Percentiles rank a stretch among this genome's conserved stretches.
These are phyloP conservation scores for Candida berthetii DNA, from an alignment of 805 yeast genomes.

Conservation along the genomic window DNA sequence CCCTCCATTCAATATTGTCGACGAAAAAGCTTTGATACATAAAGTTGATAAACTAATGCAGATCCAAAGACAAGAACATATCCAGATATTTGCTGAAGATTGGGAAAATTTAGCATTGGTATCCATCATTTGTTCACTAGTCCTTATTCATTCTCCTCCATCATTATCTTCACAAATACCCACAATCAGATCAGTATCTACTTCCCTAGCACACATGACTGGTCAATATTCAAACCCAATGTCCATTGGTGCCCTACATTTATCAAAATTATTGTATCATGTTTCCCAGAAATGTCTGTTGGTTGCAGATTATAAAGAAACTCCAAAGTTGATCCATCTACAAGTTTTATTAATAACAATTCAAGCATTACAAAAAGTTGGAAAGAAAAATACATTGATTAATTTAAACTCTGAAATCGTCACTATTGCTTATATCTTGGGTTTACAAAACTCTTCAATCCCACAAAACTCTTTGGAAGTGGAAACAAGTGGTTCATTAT, in stretches of 20 bases:
- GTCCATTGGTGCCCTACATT: neutral
- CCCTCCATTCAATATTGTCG: neutral
- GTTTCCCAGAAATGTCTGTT: conserved; percentile 12
- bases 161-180: neutral
- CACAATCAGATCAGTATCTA: neutral
- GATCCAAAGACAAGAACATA: neutral
- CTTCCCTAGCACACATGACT: neutral
- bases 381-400: conserved; percentile 9
- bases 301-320: conserved; percentile 12
- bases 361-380: conserved; percentile 8
- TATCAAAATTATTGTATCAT: conserved; percentile 4
- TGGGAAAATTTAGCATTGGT: conserved; percentile 14
- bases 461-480: conserved; percentile 14
- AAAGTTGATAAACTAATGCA: neutral
- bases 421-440: conserved; percentile 15
- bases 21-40: neutral
- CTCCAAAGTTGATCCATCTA: conserved; percentile 11
- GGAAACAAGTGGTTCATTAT: conserved; percentile 10
- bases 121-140: conserved; percentile 10
- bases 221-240: neutral
- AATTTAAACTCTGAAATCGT: conserved; percentile 15
- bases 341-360: conserved; percentile 10
- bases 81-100: conserved; percentile 2
- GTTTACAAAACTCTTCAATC: conserved; percentile 11
- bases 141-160: conserved; percentile 11